Base-by-base conservation (phyloP, 345 rosid genomes). In the Eucalyptus marginata region DNA sequence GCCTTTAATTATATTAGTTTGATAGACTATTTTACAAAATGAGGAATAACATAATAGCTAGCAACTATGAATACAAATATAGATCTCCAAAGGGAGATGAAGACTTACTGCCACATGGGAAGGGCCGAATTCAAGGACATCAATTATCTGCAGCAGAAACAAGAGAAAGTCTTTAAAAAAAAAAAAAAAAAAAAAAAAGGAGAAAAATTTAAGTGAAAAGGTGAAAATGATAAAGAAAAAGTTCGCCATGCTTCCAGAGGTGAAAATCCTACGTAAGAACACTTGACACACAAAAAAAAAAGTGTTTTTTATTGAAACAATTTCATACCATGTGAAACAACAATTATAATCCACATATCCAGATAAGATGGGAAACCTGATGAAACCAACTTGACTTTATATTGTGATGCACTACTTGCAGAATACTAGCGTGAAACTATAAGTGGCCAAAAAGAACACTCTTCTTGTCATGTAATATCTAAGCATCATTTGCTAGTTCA, bases 121-220 rank as follows among this genome's bases (percentile, higher is more conserved):
- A 91, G 99, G 99, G 62, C 93, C 89, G 86, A 97, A 94, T 90
- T 95, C 96, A 94, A 98, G 91, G 92, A 95, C 99, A 94, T 98
- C 98, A 90, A 98, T 90, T 56, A 97, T 93, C 99, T 98, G 98
- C 93, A 93, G 88, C 87, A 89, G 51, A 89, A 81, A 87, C 9
- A 76, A 76, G 83, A 40, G 13, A 76, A 76, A 40, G 47, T 40
- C 3, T 7, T 76, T 33, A 16, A 15, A 31, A 31, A 68, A 33
- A 14, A 12, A 12, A 11, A 27, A 16, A 68, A 8, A 20, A 50
- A 51, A 16, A 16, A 50, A 49, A 6, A 5, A 71, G 44, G 25
- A 71, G 44, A 71, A 71, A 71, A 71, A 17, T 33, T 33, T 33
- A 71, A 33, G 43, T 71, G 81, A 33, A 71, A 17, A 33, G 81